Base-by-base conservation (phyloP, 352 stramenopile species). In the Globisporangium uncinulatum region DNA sequence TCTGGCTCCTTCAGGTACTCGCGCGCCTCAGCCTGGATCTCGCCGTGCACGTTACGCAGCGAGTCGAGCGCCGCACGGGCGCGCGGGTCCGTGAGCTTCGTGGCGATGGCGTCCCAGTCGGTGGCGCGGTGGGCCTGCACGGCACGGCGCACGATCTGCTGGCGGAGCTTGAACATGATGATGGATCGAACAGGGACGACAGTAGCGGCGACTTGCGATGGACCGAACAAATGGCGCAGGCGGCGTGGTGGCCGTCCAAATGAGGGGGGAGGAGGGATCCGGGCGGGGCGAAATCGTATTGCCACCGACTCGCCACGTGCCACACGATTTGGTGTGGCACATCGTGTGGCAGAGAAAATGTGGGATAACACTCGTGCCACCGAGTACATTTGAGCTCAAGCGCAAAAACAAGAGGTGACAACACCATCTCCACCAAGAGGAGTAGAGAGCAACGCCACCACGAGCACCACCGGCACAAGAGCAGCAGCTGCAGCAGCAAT, bases 81-180 rank as follows among this genome's bases (percentile, higher is more conserved):
- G 54, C 81, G 80, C 42, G 81, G 79, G 63, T 93, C 83, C 58
- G 79, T 72, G 51, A 93, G 67, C 70, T 93, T 93, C 62, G 75
- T 69, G 58, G 76, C 76, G 61, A 93, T 79, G 43, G 65, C 61
- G 45, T 81, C 59, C 83, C 83, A 93, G 58, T 93, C 72, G 52
- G 79, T 71, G 50, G 77, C 70, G 63, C 79, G 82, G 66, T 79
- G 74, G 49, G 75, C 64, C 61, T 67, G 59, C 43, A 76, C 68
- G 59, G 52, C 59, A 62, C 77, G 74, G 66, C 76, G 75, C 68
- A 89, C 73, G 64, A 92, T 68, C 70, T 89, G 82, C 68, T 89
- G 78, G 62, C 79, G 79, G 62, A 89, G 70, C 66, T 87, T 81
- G 61, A 86, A 64, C 81, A 92, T 89, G 57, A 65, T 74, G n/a